phyloP scores from a whole-genome alignment of 805 yeast species.

The Yamadazyma phyllophila region DNA sequence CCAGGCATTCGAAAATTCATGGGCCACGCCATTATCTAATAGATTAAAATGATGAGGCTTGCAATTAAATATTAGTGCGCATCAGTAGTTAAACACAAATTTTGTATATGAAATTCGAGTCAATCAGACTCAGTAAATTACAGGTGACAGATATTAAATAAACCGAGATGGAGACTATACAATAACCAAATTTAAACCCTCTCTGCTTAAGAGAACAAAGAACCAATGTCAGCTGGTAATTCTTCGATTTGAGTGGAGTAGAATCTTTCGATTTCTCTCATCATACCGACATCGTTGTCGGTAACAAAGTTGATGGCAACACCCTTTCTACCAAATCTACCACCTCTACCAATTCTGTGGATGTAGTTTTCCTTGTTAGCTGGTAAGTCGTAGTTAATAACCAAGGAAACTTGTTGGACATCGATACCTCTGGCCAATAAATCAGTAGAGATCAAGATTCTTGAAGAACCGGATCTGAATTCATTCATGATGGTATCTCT shows the following conservation, averaged over 20 bases:
- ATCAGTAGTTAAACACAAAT: background rate
- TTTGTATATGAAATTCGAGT: background rate
- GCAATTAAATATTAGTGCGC: background rate
- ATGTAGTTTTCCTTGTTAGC: slow-evolving; percentile 88
- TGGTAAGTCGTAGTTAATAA: slow-evolving; percentile 91
- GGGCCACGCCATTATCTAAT: background rate
- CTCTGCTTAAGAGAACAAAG: slow-evolving; percentile 40
- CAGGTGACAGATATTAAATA: slow-evolving; percentile 6
- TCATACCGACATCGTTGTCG: slow-evolving; percentile 64
- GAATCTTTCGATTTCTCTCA: slow-evolving; percentile 85
- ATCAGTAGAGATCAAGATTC: slow-evolving; percentile 91
- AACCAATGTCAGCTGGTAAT: slow-evolving; percentile 77
- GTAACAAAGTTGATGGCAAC: slow-evolving; percentile 95
- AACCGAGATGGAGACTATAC: slow-evolving; percentile 1
- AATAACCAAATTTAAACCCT: background rate
- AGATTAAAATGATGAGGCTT: background rate
- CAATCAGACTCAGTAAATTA: slow-evolving; percentile 2
- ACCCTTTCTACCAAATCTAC: slow-evolving; percentile 98
- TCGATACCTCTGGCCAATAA: slow-evolving; percentile 98
- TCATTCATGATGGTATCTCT: slow-evolving; percentile 95
- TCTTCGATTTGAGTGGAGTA: slow-evolving; percentile 88
- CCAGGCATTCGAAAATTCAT: slow-evolving; percentile 13
- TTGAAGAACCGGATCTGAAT: slow-evolving; percentile 89
- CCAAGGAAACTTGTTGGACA: slow-evolving; percentile 95
- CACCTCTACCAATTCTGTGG: slow-evolving; percentile 98